Percentiles rank a stretch among this genome's conserved stretches.
Conservation (phyloP, 257 asterid species). For the Solanum pimpinellifolium region DNA sequence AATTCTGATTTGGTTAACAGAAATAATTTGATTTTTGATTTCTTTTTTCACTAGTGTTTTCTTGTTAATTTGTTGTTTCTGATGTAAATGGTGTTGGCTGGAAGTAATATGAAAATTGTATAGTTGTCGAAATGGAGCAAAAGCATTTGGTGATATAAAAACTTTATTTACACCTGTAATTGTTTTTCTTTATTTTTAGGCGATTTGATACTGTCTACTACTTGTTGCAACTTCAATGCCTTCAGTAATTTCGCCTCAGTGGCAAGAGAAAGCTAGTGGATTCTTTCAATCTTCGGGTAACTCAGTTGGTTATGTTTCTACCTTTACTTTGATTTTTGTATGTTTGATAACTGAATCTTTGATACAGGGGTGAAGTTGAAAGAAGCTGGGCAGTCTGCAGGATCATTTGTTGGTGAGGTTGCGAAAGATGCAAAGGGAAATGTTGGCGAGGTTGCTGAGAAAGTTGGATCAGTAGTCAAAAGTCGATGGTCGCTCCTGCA, state of each 20-base stretch:
- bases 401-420: conserved; percentile 68
- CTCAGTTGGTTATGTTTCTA: neutral
- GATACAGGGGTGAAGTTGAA: conserved; percentile 63
- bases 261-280: conserved; percentile 84
- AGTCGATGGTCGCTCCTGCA: conserved; percentile 76
- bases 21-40: neutral
- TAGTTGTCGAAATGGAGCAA: neutral
- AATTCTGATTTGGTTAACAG: neutral
- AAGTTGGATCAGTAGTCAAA: conserved; percentile 74
- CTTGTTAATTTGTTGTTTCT: neutral
- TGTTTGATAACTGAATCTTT: neutral
- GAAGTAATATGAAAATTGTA: neutral
- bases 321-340: neutral
- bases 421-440: conserved; percentile 92
- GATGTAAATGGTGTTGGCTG: neutral
- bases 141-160: neutral
- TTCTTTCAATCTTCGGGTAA: conserved; percentile 83
- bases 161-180: neutral
- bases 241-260: conserved; percentile 56
- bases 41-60: neutral
- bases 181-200: neutral
- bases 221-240: conserved; percentile 48
- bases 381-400: conserved; percentile 81
- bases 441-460: conserved; percentile 70
- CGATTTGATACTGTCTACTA: neutral